Percentiles rank a stretch among this genome's conserved stretches.
Conservation (phyloP, 1,139 yeast genomes). For the Meyerozyma carpophila region DNA sequence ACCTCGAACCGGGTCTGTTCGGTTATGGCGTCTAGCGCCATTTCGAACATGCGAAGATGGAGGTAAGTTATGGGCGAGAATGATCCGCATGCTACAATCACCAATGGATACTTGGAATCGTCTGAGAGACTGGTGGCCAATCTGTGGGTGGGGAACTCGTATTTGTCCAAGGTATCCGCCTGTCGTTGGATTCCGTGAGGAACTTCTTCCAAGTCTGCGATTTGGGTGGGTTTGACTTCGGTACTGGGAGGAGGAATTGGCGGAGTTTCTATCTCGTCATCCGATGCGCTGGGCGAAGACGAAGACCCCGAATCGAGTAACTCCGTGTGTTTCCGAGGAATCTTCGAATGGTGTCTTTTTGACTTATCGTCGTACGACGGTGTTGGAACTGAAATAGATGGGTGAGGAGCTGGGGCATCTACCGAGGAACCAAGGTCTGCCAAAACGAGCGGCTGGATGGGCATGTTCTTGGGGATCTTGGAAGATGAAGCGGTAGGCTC, state of each 20-base stretch:
- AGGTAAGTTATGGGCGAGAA: slow-evolving; percentile 93
- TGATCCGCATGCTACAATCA: slow-evolving; percentile 95
- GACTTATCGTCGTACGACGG: slow-evolving; percentile 4
- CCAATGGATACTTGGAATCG: slow-evolving; percentile 79
- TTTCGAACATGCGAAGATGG: slow-evolving; percentile 95
- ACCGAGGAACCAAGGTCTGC: slow-evolving; percentile 69
- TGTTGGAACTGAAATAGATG: slow-evolving; percentile 14
- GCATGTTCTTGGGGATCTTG: slow-evolving; percentile 68
- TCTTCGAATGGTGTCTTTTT: slow-evolving; percentile 25
- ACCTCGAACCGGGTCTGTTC: slow-evolving; percentile 94
- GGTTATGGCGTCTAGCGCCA: slow-evolving; percentile 92
- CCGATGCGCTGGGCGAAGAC: slow-evolving; percentile 7
- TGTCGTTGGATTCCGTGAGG: slow-evolving; percentile 92
- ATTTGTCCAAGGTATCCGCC: slow-evolving; percentile 61
- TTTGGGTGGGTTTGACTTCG: slow-evolving; percentile 58
- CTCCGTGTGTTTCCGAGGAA: slow-evolving; percentile 40
- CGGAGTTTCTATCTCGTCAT: slow-evolving; percentile 4
- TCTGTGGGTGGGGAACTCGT: slow-evolving; percentile 82
- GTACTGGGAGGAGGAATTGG: slow-evolving; percentile 39
- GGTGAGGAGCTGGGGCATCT: slow-evolving; percentile 69
- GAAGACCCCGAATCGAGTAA: slow-evolving; percentile 29
- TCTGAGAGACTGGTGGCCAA: slow-evolving; percentile 68
- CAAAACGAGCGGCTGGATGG: slow-evolving; percentile 67
- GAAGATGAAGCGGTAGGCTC: slow-evolving; percentile 71
- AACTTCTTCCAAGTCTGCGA: slow-evolving; percentile 93